phyloP scores from a whole-genome alignment of 345 rosid genomes.

The Boechera divaricarpa region DNA sequence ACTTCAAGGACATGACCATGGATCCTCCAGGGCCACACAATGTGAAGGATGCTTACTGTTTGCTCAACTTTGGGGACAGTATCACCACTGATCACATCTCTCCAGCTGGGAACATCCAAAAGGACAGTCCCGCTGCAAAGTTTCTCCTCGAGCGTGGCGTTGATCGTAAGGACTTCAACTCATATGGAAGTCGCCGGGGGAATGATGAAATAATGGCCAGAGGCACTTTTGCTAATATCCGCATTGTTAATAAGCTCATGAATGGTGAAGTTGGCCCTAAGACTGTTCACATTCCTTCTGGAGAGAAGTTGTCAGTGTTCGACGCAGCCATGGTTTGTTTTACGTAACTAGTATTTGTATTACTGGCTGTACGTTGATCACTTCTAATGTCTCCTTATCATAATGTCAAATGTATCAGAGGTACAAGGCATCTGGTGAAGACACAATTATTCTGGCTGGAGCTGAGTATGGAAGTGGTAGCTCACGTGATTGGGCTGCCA shows the following conservation, averaged over 20 bases:
- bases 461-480: slow-evolving; percentile 99
- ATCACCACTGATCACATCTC: slow-evolving; percentile 99
- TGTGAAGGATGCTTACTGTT: slow-evolving; percentile 94
- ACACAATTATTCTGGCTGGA: slow-evolving; percentile 91
- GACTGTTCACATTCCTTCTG: slow-evolving; percentile 91
- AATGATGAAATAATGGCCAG: slow-evolving; percentile 97
- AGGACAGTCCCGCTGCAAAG: slow-evolving; percentile 94
- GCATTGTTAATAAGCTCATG: slow-evolving; percentile 94
- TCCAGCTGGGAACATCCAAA: slow-evolving; percentile 98
- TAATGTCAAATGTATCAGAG: slow-evolving; percentile 56
- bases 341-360: background rate
- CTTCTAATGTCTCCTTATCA: background rate
- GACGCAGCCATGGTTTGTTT: slow-evolving; percentile 86
- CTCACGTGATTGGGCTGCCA: slow-evolving; percentile 99
- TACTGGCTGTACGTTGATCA: background rate
- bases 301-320: slow-evolving; percentile 91
- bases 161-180: slow-evolving; percentile 86
- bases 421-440: slow-evolving; percentile 78
- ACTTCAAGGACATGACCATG: slow-evolving; percentile 92
- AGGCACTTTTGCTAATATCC: slow-evolving; percentile 98
- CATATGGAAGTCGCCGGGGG: slow-evolving; percentile 99
- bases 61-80: slow-evolving; percentile 94
- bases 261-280: slow-evolving; percentile 97
- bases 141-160: slow-evolving; percentile 79
- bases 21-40: slow-evolving; percentile 90